Conservation (phyloP, 768 basidiomycete species). For the Plicaturopsis crispa region DNA sequence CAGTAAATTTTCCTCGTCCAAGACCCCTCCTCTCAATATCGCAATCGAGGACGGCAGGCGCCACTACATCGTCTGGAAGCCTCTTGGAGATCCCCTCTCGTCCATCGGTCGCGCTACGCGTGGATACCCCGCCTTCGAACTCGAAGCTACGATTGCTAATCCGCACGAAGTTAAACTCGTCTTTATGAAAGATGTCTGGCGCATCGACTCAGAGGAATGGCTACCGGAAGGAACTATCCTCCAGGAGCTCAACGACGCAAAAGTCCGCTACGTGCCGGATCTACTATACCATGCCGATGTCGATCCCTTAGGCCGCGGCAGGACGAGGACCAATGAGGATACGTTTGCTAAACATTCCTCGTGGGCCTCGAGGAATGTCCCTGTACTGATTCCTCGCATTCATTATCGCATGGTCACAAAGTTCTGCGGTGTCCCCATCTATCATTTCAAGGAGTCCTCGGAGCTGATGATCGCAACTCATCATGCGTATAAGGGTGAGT, state of each 20-base stretch:
- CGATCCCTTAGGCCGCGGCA: too few species aligned
- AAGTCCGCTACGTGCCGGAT: conserved; percentile 17
- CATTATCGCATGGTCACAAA: too few species aligned
- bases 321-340: too few species aligned
- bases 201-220: conserved; percentile 7
- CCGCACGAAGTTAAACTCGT: conserved; percentile 8
- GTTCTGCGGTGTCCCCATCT: conserved; percentile 5
- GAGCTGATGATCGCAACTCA: conserved; percentile 11
- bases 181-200: conserved; percentile 26
- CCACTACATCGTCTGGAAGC: too few species aligned
- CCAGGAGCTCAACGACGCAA: conserved; percentile 7
- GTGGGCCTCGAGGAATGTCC: too few species aligned
- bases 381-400: too few species aligned
- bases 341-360: too few species aligned
- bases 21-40: background rate
- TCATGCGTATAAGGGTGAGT: conserved; percentile 10
- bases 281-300: conserved; percentile 23
- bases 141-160: too few species aligned
- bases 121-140: conserved; percentile 14
- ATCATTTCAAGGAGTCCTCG: conserved; percentile 3
- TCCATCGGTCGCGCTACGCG: conserved; percentile 11
- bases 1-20: conserved; percentile 11
- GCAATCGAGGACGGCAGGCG: background rate
- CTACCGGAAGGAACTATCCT: conserved; percentile 18
- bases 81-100: too few species aligned